Evolutionary conservation across 2,329 filamentous ascomycete species (phyloP).

Genomic region (Leptographium galeiforme): DNA sequence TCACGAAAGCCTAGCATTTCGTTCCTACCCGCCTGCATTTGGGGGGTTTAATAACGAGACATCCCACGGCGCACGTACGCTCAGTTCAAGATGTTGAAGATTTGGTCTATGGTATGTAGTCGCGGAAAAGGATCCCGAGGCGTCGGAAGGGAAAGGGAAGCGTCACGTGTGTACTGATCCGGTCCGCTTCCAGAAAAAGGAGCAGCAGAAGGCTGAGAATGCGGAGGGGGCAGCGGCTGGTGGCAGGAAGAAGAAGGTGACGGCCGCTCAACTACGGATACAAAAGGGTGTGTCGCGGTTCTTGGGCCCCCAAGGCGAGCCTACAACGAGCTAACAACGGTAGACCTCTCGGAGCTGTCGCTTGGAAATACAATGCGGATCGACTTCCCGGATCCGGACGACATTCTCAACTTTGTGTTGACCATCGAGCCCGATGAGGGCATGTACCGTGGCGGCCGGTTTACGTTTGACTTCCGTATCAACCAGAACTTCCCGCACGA

Average conservation of each 20-base stretch:
- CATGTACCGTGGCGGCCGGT: conserved; percentile 76
- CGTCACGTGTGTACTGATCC: conserved; percentile 14
- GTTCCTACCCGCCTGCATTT: background rate
- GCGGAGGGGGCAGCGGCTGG: conserved; percentile 53
- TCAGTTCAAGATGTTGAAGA: conserved; percentile 75
- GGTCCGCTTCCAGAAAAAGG: conserved; percentile 55
- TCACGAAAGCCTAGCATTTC: too few relatives aligned
- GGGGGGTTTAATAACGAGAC: background rate
- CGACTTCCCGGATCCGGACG: conserved; percentile 68
- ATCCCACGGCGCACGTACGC: conserved; percentile 5
- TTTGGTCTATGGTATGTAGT: conserved; percentile 82
- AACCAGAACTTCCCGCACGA: conserved; percentile 94
- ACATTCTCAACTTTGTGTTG: conserved; percentile 73
- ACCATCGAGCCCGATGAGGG: conserved; percentile 76
- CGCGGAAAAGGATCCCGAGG: background rate
- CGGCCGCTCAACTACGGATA: conserved; percentile 84
- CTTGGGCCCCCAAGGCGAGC: too few relatives aligned
- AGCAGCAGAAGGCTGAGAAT: conserved; percentile 88
- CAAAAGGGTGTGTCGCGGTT: conserved; percentile 61
- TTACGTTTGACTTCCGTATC: conserved; percentile 85
- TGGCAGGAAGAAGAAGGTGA: conserved; percentile 96
- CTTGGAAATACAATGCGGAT: conserved; percentile 70
- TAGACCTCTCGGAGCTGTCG: conserved; percentile 71
- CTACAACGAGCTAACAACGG: background rate
- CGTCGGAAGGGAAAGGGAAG: background rate